These are phyloP conservation scores for Ophiostoma populinum DNA, from an alignment of 2,329 filamentous ascomycete species.

Conservation along the genomic window DNA sequence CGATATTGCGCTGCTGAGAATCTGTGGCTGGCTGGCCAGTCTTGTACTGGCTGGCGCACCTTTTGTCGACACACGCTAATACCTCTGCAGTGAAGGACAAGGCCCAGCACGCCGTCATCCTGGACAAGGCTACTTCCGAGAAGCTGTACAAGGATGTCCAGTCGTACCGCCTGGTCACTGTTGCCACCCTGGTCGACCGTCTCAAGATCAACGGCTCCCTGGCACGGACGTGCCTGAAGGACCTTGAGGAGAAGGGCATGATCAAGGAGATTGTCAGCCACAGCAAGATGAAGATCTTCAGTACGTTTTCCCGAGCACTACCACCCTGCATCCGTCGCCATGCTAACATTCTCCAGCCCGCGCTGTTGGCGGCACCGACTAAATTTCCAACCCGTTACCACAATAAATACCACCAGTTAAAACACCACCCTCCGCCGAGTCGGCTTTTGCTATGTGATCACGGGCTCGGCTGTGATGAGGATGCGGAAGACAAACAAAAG, in stretches of 20 bases:
- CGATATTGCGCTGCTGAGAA: too few species aligned
- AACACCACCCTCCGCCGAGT: conserved; percentile 1
- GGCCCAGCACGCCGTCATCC: conserved; percentile 97
- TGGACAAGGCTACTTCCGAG: conserved; percentile 94
- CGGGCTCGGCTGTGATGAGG: too few species aligned
- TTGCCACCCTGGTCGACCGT: conserved; percentile 95
- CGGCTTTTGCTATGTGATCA: too few species aligned
- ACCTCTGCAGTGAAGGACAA: conserved; percentile 83
- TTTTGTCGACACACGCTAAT: conserved; percentile 3
- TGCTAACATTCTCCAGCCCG: conserved; percentile 27
- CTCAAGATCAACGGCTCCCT: conserved; percentile 99
- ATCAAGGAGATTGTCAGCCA: conserved; percentile 97
- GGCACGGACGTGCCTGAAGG: conserved; percentile 72
- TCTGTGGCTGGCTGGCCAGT: too few species aligned
- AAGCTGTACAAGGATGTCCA: conserved; percentile 99
- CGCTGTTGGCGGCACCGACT: conserved; percentile 36
- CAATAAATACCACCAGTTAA: conserved; percentile 9
- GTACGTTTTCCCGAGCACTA: conserved; percentile 25
- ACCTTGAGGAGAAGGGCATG: conserved; percentile 93
- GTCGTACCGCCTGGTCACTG: conserved; percentile 98
- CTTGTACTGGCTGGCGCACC: too few species aligned
- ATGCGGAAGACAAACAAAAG: conserved; percentile 7
- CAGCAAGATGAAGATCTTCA: conserved; percentile 98
- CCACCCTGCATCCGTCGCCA: too few species aligned
- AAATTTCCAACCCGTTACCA: conserved; percentile 14